These are phyloP conservation scores for Saccharomyces pastorianus DNA, from an alignment of 1,139 yeast species.

Conservation along the genomic window DNA sequence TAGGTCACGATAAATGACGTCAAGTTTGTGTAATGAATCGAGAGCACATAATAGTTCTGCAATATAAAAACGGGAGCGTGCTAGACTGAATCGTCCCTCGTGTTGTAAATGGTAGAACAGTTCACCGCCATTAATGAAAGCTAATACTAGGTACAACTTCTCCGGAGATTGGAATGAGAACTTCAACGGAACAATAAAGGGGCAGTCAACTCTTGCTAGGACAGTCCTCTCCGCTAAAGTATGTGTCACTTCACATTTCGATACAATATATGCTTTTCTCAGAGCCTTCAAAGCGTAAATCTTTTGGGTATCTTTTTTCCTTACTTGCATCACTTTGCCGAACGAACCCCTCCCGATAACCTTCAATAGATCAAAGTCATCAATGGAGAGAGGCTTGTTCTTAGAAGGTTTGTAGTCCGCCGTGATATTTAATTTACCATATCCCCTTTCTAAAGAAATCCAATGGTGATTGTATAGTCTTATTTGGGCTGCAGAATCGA, in stretches of 20 bases:
- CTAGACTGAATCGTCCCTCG: constrained; percentile 80
- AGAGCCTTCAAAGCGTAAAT: constrained; percentile 89
- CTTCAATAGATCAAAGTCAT: constrained; percentile 83
- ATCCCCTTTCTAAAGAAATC: constrained; percentile 31
- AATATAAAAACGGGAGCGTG: constrained; percentile 83
- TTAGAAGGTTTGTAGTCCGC: constrained; percentile 70
- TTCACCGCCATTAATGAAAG: constrained; percentile 95
- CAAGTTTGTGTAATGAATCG: constrained; percentile 80
- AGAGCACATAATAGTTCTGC: constrained; percentile 89
- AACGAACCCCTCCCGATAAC: constrained; percentile 96
- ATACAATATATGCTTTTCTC: constrained; percentile 86
- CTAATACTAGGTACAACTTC: constrained; percentile 77
- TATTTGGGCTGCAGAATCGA: constrained; percentile 17
- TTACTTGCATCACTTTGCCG: constrained; percentile 97
- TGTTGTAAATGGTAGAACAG: constrained; percentile 87
- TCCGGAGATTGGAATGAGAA: constrained; percentile 92
- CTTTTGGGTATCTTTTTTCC: constrained; percentile 86
- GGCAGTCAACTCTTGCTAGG: constrained; percentile 81
- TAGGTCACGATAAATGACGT: constrained; percentile 87
- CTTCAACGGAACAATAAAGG: constrained; percentile 90
- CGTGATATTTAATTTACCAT: constrained; percentile 47
- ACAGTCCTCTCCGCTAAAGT: constrained; percentile 94
- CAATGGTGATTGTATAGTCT: constrained; percentile 37
- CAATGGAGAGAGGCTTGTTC: constrained; percentile 66
- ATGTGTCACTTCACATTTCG: constrained; percentile 89